Evolutionary conservation across 2,329 filamentous ascomycete genomes (phyloP).

Genomic region (Xylariaceae sp.): DNA sequence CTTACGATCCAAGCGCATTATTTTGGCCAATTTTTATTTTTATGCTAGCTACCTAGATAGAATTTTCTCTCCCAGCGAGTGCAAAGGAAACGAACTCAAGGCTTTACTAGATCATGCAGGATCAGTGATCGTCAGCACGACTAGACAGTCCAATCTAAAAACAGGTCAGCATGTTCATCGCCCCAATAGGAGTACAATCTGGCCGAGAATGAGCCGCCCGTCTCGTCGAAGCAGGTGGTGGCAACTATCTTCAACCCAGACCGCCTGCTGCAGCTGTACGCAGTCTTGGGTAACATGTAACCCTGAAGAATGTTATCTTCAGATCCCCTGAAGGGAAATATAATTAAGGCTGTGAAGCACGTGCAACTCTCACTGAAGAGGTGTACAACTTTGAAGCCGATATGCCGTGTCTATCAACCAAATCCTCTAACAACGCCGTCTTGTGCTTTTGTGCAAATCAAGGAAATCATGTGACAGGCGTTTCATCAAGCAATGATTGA

Average conservation of each 20-base stretch:
- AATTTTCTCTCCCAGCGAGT: constrained; percentile 24
- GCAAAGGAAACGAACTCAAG: constrained; percentile 14
- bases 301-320: constrained; percentile 6
- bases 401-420: constrained; percentile 32
- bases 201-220: constrained; percentile 10
- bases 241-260: constrained; percentile 3
- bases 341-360: constrained; percentile 16
- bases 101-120: constrained; percentile 24
- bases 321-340: too few species aligned
- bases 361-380: constrained; percentile 22
- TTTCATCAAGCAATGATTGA: constrained; percentile 11
- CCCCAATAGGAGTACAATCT: too few species aligned
- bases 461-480: constrained; percentile 17
- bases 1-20: too few species aligned
- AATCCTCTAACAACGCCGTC: constrained; percentile 33
- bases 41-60: constrained; percentile 24
- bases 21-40: too few species aligned
- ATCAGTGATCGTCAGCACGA: constrained; percentile 15
- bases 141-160: constrained; percentile 26
- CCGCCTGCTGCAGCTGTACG: constrained; percentile 12
- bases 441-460: constrained; percentile 29
- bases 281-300: constrained; percentile 2
- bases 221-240: constrained; percentile 11
- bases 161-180: constrained; percentile 27
- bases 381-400: constrained; percentile 19